Evolutionary conservation across 2,329 filamentous ascomycete genomes (phyloP), one percentile per base, ranked within the genome.

Genomic region (Cytospora piceicola): DNA sequence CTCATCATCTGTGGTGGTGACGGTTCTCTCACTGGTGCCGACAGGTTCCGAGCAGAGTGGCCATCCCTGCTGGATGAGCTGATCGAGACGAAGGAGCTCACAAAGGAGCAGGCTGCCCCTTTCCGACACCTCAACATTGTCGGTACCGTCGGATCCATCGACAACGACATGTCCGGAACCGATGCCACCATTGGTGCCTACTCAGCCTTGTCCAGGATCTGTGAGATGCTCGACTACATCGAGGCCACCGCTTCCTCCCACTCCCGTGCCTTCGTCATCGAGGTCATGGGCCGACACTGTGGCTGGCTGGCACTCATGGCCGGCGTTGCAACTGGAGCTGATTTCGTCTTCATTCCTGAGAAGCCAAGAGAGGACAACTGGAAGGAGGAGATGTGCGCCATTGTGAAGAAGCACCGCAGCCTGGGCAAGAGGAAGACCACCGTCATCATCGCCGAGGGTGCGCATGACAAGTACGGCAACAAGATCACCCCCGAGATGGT

Each of bases 101-200:
- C 87, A 8, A 73, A 81, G 53, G 85, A 90, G 64, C 90, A 97
- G 75, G 80, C 92, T 66, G 82, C 87, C 55, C 90, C 91, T 2
- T 96, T 93, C 83, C 85, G 86, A 73, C 88, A 96, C 71, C 86
- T 99, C 74, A 99, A 98, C 79, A 97, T 99, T 71, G 94, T 98
- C 62, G 95, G 95, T 57, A 83, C 98, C 60, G 95, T 99, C 32
- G 95, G 95, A 65, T 97, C 93, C 62, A 99, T 99, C 75, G 95
- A 99, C 83, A 99, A 99, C 76, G 95, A 99, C 75, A 90, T 99
- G 79, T 96, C 94, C 58, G 93, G 93, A 70, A 99, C 95, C 15
- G 95, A 99, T 78, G 94, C 95, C 66, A 99, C 95, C 36, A 97
- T 99, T 76, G 95, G 95, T 64, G 96, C 92, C 77, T 98, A 97